Evolutionary conservation across 148 eudicot species (phyloP).

Genomic region (Rhododendron griersonianum): DNA sequence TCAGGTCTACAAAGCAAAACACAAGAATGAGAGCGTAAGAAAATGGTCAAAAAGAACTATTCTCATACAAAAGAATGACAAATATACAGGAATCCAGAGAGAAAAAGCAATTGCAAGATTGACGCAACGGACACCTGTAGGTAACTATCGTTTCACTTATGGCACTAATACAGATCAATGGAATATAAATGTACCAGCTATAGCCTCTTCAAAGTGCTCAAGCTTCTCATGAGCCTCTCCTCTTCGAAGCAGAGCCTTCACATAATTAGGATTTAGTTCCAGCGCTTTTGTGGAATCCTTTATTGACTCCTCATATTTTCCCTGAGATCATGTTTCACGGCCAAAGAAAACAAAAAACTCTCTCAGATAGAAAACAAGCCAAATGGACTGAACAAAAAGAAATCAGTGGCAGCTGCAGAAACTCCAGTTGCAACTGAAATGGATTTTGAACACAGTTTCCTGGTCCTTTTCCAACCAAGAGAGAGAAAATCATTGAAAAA

Average conservation of each 20-base stretch:
- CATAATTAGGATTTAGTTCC: slow-evolving; percentile 72
- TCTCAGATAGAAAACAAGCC: background rate
- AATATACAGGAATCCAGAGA: background rate
- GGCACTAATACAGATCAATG: background rate
- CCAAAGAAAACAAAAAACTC: background rate
- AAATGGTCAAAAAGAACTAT: background rate
- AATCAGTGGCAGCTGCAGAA: background rate
- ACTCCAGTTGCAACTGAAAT: background rate
- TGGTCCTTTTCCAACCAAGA: background rate
- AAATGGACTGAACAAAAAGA: background rate
- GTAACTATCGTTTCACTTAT: background rate
- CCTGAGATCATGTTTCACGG: slow-evolving; percentile 32
- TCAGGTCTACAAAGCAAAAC: slow-evolving; percentile 51
- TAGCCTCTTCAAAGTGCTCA: slow-evolving; percentile 87
- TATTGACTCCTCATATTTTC: slow-evolving; percentile 58
- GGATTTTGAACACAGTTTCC: background rate
- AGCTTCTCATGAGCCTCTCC: slow-evolving; percentile 90
- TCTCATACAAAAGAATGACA: background rate
- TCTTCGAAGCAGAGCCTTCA: slow-evolving; percentile 73
- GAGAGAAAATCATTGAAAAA: background rate
- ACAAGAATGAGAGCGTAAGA: background rate
- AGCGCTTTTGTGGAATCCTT: slow-evolving; percentile 88
- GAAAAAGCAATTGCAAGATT: background rate
- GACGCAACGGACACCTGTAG: background rate
- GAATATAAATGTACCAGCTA: slow-evolving; percentile 52